phyloP scores from a whole-genome alignment of 139 green algal species.

The Chlamydomonas incerta region DNA sequence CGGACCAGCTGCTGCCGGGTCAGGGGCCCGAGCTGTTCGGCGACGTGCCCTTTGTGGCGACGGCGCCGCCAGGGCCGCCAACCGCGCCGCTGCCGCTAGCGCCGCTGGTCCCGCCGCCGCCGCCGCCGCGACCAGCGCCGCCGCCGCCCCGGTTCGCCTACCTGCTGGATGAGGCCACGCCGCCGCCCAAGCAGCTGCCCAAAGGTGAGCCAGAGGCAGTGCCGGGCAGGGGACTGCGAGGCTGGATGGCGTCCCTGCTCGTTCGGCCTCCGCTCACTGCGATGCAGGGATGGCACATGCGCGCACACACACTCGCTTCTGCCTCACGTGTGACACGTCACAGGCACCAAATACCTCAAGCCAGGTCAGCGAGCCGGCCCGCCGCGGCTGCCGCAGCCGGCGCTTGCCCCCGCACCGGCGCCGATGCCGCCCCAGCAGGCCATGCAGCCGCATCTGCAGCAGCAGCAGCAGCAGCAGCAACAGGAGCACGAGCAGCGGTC shows the following conservation, averaged over 20 bases:
- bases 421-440: not conserved
- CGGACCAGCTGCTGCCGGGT: no score
- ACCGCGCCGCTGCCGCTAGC: not conserved
- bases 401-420: not conserved
- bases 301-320: no score
- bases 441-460: no score
- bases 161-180: conserved; percentile 6
- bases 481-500: no score
- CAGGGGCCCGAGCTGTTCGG: no score
- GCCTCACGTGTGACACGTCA: no score
- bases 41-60: no score
- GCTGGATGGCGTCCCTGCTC: no score
- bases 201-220: not conserved
- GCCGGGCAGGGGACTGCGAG: no score
- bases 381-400: not conserved
- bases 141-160: not conserved
- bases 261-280: no score
- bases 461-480: not conserved
- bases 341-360: conserved; percentile 7
- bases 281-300: no score
- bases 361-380: conserved; percentile 7
- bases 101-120: not conserved
- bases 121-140: not conserved
- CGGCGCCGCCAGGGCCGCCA: no score
- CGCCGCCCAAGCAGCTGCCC: conserved; percentile 23